phyloP scores from a whole-genome alignment of 148 eudicot species.

The Nepenthes gracilis region DNA sequence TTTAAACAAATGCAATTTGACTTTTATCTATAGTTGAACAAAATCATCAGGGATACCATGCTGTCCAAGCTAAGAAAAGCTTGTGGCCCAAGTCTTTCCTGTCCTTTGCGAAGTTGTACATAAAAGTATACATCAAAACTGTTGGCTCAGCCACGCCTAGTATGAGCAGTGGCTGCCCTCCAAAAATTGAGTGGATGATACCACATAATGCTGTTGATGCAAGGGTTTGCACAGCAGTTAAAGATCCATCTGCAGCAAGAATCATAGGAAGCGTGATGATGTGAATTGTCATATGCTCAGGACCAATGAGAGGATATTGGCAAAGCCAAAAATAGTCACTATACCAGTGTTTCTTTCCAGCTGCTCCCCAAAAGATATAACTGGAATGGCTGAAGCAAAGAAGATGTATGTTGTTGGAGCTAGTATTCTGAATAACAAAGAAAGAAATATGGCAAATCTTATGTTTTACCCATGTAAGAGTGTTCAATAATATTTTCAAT shows the following conservation, averaged over 20 bases:
- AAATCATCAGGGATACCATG: constrained; percentile 46
- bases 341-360: constrained; percentile 82
- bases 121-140: constrained; percentile 93
- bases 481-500: background rate
- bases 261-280: too few species aligned
- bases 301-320: constrained; percentile 1
- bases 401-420: constrained; percentile 97
- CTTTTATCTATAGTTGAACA: background rate
- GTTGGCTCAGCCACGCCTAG: constrained; percentile 99
- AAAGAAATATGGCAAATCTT: background rate
- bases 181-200: constrained; percentile 81
- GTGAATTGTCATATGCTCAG: too few species aligned
- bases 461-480: background rate
- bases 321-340: constrained; percentile 6
- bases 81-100: constrained; percentile 69
- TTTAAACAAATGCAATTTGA: background rate
- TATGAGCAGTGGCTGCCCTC: constrained; percentile 93
- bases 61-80: constrained; percentile 94
- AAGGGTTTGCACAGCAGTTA: constrained; percentile 97
- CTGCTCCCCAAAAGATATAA: constrained; percentile 97
- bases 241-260: constrained; percentile 50
- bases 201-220: constrained; percentile 95
- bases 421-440: constrained; percentile 50
- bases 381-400: constrained; percentile 99
- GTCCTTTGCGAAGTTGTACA: constrained; percentile 91